A percentile compares a stretch with the other conserved stretches of the same genome.
phyloP scores from a whole-genome alignment of 2,329 filamentous ascomycete species.

The Aspergillus sp. region DNA sequence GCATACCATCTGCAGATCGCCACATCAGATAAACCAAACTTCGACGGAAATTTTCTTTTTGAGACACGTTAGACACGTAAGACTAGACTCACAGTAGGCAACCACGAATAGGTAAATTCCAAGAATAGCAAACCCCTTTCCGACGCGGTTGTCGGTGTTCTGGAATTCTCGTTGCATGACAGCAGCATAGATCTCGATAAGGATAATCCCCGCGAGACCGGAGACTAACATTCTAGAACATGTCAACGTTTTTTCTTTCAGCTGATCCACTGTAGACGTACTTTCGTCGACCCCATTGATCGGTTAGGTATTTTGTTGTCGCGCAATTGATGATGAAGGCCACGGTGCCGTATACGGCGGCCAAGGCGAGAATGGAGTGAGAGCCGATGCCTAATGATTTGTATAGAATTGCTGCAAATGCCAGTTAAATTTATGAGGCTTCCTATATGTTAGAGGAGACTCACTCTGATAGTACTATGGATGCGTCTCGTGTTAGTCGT shows the following conservation, averaged over 20 bases:
- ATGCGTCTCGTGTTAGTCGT: neutral
- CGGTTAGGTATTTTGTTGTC: constrained; percentile 50
- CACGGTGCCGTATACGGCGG: constrained; percentile 51
- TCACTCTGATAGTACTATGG: constrained; percentile 28
- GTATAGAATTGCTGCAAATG: constrained; percentile 46
- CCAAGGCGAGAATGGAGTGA: constrained; percentile 49
- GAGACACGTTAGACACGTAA: no score
- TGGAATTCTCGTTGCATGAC: constrained; percentile 57
- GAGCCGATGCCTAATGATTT: constrained; percentile 49
- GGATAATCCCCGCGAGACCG: constrained; percentile 47
- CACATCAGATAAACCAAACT: no score
- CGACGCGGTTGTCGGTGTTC: constrained; percentile 49
- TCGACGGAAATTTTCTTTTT: no score
- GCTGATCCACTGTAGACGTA: constrained; percentile 14
- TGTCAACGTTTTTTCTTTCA: neutral
- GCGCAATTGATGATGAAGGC: constrained; percentile 49
- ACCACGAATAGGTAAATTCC: constrained; percentile 58
- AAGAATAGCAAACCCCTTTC: constrained; percentile 56
- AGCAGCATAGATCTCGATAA: constrained; percentile 56
- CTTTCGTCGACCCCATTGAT: constrained; percentile 57
- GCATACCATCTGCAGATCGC: constrained; percentile 40
- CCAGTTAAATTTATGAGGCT: no score
- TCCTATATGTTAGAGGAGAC: neutral
- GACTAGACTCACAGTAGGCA: constrained; percentile 43
- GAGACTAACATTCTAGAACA: constrained; percentile 49